A percentile compares a stretch with the other conserved stretches of the same genome.
phyloP scores from a whole-genome alignment of 192 early-diverging fungal species.

The Neocallimastix lanati region DNA sequence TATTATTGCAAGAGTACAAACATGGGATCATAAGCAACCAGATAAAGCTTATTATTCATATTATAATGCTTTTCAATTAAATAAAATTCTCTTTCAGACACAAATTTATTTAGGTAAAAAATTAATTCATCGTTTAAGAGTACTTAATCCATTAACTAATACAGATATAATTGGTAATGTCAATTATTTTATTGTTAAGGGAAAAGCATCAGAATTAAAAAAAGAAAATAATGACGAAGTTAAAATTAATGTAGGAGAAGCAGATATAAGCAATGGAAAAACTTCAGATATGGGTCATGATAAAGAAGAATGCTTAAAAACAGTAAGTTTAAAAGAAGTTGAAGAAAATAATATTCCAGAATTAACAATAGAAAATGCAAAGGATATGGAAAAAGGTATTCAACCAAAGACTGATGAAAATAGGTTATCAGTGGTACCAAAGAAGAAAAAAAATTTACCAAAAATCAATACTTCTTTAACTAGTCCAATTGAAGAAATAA shows the following conservation, averaged over 20 bases:
- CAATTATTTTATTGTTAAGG: slow-evolving; percentile 34
- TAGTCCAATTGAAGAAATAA: background rate
- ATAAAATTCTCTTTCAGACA: slow-evolving; percentile 45
- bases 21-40: slow-evolving; percentile 41
- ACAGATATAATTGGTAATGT: slow-evolving; percentile 49
- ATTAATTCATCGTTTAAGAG: slow-evolving; percentile 40
- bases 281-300: background rate
- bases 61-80: slow-evolving; percentile 41
- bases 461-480: background rate
- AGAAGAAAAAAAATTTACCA: background rate
- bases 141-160: slow-evolving; percentile 43
- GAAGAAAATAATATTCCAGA: background rate
- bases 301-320: background rate
- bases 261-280: background rate
- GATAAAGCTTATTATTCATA: slow-evolving; percentile 32
- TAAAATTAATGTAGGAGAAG: background rate
- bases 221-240: slow-evolving; percentile 2
- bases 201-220: background rate
- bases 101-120: slow-evolving; percentile 42
- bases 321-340: background rate
- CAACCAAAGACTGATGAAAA: background rate
- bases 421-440: background rate
- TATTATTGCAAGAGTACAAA: slow-evolving; percentile 42
- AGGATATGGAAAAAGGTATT: background rate
- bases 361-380: background rate